Percentiles rank a stretch among this genome's conserved stretches.
Evolutionary conservation across 345 rosid genomes (phyloP).

Genomic region (Gossypium arboreum): DNA sequence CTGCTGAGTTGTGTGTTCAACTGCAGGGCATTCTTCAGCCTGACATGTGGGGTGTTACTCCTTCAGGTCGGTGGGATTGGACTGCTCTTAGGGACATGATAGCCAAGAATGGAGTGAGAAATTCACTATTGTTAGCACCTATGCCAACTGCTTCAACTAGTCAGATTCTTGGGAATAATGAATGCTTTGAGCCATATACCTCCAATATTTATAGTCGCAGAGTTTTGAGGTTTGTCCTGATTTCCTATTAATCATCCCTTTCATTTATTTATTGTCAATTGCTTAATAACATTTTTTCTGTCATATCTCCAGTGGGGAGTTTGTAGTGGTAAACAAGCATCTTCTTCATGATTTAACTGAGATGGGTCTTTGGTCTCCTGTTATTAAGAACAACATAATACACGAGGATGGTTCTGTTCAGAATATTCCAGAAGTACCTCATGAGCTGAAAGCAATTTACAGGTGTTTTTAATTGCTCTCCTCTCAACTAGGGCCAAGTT

Average conservation of each 20-base stretch:
- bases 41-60: constrained; percentile 87
- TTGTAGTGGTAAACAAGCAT: constrained; percentile 95
- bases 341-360: constrained; percentile 91
- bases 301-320: constrained; percentile 64
- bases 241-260: neutral
- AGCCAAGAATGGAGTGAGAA: constrained; percentile 73
- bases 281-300: neutral
- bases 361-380: constrained; percentile 84
- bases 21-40: constrained; percentile 85
- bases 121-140: constrained; percentile 85
- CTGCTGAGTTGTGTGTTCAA: constrained; percentile 10
- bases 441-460: constrained; percentile 66
- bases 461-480: constrained; percentile 34
- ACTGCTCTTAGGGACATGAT: constrained; percentile 55
- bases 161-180: constrained; percentile 94
- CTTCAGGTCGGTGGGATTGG: constrained; percentile 81
- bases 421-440: constrained; percentile 65
- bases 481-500: neutral
- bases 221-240: constrained; percentile 60
- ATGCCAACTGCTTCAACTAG: constrained; percentile 99
- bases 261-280: neutral
- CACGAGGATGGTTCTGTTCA: constrained; percentile 72
- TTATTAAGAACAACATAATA: constrained; percentile 74
- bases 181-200: constrained; percentile 93
- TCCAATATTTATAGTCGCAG: constrained; percentile 89